Conservation (phyloP, 352 stramenopile genomes). For the Globisporangium echinulatum region DNA sequence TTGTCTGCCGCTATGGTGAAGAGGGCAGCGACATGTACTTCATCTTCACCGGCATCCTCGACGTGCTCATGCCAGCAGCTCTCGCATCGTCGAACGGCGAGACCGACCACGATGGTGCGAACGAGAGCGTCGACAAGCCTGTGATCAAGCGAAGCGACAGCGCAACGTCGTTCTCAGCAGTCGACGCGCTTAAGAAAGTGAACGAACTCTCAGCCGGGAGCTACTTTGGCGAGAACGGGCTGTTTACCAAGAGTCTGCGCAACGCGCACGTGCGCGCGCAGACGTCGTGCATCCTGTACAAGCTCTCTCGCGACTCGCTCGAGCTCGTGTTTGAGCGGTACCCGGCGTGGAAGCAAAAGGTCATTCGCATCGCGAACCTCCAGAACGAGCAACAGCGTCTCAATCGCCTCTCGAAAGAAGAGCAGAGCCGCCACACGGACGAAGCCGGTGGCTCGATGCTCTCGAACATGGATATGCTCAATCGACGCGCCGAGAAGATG, state of each 20-base stretch:
- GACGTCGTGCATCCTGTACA: slow-evolving; percentile 46
- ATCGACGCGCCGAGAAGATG: slow-evolving; percentile 18
- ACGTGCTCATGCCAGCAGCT: slow-evolving; percentile 18
- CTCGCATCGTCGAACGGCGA: not conserved
- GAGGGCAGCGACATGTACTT: slow-evolving; percentile 53
- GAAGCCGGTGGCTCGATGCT: slow-evolving; percentile 14
- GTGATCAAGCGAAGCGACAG: not conserved
- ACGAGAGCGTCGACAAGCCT: not conserved
- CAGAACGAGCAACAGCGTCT: slow-evolving; percentile 19
- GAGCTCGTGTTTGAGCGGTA: slow-evolving; percentile 41
- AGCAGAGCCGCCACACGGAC: slow-evolving; percentile 16
- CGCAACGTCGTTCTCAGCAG: not conserved
- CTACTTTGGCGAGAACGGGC: slow-evolving; percentile 33
- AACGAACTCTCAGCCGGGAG: slow-evolving; percentile 25
- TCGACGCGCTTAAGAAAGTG: slow-evolving; percentile 19
- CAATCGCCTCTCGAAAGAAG: slow-evolving; percentile 11
- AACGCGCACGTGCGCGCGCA: slow-evolving; percentile 28
- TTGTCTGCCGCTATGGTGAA: slow-evolving; percentile 31
- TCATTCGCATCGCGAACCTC: slow-evolving; percentile 31
- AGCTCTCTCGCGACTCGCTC: slow-evolving; percentile 30
- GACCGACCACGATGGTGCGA: not conserved
- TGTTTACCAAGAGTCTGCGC: slow-evolving; percentile 27
- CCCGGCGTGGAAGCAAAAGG: slow-evolving; percentile 36
- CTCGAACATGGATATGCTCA: slow-evolving; percentile 19
- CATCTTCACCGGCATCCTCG: slow-evolving; percentile 38